Evolutionary conservation across 345 rosid species (phyloP).

Genomic region (Salix caprea): DNA sequence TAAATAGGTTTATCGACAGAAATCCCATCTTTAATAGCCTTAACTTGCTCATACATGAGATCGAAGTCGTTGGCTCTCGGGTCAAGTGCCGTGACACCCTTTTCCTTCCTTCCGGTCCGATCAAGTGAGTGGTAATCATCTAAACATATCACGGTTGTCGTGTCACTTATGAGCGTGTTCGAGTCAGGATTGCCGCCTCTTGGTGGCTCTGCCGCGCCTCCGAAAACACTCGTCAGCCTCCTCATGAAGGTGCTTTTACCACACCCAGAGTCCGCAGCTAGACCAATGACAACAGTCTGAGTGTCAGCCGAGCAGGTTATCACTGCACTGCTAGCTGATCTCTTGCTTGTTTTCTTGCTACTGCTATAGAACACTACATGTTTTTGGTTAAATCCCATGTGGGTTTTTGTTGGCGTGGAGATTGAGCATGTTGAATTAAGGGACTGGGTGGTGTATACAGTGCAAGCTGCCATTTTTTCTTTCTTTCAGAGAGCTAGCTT

Average conservation of each 20-base stretch:
- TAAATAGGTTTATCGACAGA: slow-evolving; percentile 89
- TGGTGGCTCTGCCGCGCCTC: slow-evolving; percentile 93
- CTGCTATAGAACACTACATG: slow-evolving; percentile 47
- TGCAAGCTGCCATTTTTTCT: slow-evolving; percentile 62
- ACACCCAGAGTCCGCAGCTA: slow-evolving; percentile 93
- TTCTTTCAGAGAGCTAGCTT: slow-evolving; percentile 8
- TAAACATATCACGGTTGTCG: slow-evolving; percentile 83
- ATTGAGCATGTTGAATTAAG: slow-evolving; percentile 63
- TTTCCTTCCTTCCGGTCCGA: slow-evolving; percentile 78
- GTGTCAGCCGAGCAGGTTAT: slow-evolving; percentile 57
- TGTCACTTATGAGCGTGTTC: slow-evolving; percentile 87
- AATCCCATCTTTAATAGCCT: slow-evolving; percentile 71
- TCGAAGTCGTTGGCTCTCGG: slow-evolving; percentile 88
- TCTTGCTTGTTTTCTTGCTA: slow-evolving; percentile 20
- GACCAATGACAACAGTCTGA: slow-evolving; percentile 81
- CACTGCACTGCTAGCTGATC: slow-evolving; percentile 17
- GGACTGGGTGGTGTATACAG: slow-evolving; percentile 65
- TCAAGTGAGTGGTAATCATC: slow-evolving; percentile 94
- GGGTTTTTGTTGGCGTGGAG: slow-evolving; percentile 46
- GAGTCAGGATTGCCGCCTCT: slow-evolving; percentile 97
- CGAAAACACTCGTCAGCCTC: slow-evolving; percentile 85
- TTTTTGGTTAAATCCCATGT: slow-evolving; percentile 40
- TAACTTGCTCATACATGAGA: slow-evolving; percentile 94
- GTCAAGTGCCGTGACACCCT: slow-evolving; percentile 92
- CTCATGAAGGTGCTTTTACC: slow-evolving; percentile 93